Base-by-base conservation (phyloP, 2,329 filamentous ascomycete genomes). In the Pseudogymnoascus sp. region DNA sequence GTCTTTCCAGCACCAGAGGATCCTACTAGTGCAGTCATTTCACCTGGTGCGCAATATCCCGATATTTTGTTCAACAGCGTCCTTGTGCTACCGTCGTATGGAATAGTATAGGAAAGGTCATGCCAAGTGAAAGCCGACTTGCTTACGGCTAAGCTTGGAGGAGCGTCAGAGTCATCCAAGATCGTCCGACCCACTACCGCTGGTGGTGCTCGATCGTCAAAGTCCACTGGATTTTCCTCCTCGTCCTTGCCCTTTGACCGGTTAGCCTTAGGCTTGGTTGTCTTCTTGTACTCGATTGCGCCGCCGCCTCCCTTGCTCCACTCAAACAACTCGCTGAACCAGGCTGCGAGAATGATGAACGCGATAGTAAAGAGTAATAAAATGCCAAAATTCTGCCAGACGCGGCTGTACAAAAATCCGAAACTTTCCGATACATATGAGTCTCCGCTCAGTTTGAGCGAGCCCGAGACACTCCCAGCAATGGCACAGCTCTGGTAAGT, bases 31-130 rank as follows among this genome's bases (percentile, higher is more conserved):
- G 85, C 86, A 31, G 85, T 88, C 47, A 88, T 74, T 60, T 84
- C 88, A 64, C 87, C 87, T n/a, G 86, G 87, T 73, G 88, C 88
- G 66, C 89, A 85, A 84, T 88, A 95, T 2, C 91, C 91, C 67
- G 92, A 85, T 0, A 95, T 88, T 63, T 93, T 83, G 66, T 94
- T 86, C 6, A 96, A 78, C 64, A 96, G 84, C 12, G 83, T 78
- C 7, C 88, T 84, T 81, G 90, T 77, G 5, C 83, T 83, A 0
- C 75, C 72, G 0, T 81, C 78, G 0, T 82, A 85, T 67, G 84
- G 81, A 64, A 92, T 88, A 0, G 84, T 88, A 70, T 91, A 91
- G 1, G 67, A 67, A 0, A 92, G 80, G 64, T 90, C 81, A 70
- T 87, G 87, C 86, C 88, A 92, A 0, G 88, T 91, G 68, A 91